Conservation (phyloP, 2,329 filamentous ascomycete species). For the Periconia sp. region DNA sequence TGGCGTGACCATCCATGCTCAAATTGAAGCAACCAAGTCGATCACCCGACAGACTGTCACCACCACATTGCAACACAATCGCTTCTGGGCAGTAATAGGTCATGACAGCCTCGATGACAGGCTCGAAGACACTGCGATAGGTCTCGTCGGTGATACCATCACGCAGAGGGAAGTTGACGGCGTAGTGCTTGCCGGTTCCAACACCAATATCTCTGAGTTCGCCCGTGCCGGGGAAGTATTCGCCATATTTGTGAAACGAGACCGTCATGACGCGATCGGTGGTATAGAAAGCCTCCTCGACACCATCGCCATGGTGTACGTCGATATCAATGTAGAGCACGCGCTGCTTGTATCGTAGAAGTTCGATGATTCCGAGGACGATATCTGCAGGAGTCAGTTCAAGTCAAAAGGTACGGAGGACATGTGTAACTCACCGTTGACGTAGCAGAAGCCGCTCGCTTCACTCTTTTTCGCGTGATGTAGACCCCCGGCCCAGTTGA, state of each 20-base stretch:
- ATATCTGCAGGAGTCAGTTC: constrained; percentile 68
- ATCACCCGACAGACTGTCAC: constrained; percentile 71
- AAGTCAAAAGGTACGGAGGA: rapidly evolving
- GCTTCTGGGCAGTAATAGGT: constrained; percentile 71
- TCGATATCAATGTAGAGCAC: constrained; percentile 96
- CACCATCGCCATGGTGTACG: constrained; percentile 85
- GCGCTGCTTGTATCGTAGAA: constrained; percentile 81
- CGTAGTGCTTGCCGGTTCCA: constrained; percentile 70
- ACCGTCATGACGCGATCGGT: constrained; percentile 75
- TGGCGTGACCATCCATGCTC: constrained; percentile 73
- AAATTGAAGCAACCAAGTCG: constrained; percentile 73
- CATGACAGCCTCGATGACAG: constrained; percentile 71
- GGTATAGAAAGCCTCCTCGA: constrained; percentile 75
- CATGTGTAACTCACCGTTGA: constrained; percentile 65
- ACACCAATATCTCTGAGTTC: constrained; percentile 73
- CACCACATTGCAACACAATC: constrained; percentile 72
- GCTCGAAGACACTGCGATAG: constrained; percentile 73
- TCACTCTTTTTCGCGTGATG: constrained; percentile 96
- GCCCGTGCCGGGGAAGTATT: constrained; percentile 74
- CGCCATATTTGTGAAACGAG: constrained; percentile 75
- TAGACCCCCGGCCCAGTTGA: constrained; percentile 84
- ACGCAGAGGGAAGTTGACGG: constrained; percentile 72
- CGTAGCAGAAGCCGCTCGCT: constrained; percentile 96
- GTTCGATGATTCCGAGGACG: constrained; percentile 87
- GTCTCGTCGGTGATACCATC: constrained; percentile 72